A percentile compares a stretch with the other conserved stretches of the same genome.
phyloP scores from a whole-genome alignment of 2,329 filamentous ascomycete species.

The Purpureocillium lavendulum region DNA sequence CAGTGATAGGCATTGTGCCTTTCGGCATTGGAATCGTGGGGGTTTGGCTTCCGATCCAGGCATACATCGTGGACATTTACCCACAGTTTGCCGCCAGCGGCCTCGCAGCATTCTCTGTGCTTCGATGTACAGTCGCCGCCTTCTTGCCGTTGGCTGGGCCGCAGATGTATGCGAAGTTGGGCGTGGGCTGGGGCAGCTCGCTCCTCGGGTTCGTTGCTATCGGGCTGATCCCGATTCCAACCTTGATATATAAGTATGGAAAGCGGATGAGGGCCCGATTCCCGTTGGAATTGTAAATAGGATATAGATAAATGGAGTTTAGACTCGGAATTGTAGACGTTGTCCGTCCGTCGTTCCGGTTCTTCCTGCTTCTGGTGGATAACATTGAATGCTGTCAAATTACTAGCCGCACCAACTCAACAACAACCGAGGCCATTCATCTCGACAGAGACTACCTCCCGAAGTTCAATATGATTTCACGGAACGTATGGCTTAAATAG shows the following conservation, averaged over 20 bases:
- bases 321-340: too few species aligned
- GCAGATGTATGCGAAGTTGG: slow-evolving; percentile 54
- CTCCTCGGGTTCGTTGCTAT: slow-evolving; percentile 41
- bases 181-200: slow-evolving; percentile 47
- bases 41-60: slow-evolving; percentile 42
- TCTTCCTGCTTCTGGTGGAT: too few species aligned
- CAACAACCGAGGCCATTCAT: too few species aligned
- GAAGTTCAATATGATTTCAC: too few species aligned
- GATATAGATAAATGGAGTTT: too few species aligned
- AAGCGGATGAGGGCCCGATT: slow-evolving; percentile 32
- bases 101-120: slow-evolving; percentile 21
- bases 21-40: slow-evolving; percentile 35
- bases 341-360: too few species aligned
- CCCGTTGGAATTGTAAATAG: slow-evolving; percentile 24
- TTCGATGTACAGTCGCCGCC: slow-evolving; percentile 52
- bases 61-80: slow-evolving; percentile 23
- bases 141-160: slow-evolving; percentile 61
- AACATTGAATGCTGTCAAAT: too few species aligned
- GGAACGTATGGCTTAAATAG: too few species aligned
- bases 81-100: slow-evolving; percentile 21
- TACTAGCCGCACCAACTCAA: too few species aligned
- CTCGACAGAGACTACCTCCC: too few species aligned
- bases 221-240: slow-evolving; percentile 37
- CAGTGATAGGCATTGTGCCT: slow-evolving; percentile 29
- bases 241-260: slow-evolving; percentile 36